Percentiles rank a stretch among this genome's conserved stretches.
Evolutionary conservation across 306 rosid species (phyloP).

Genomic region (Benincasa hispida): DNA sequence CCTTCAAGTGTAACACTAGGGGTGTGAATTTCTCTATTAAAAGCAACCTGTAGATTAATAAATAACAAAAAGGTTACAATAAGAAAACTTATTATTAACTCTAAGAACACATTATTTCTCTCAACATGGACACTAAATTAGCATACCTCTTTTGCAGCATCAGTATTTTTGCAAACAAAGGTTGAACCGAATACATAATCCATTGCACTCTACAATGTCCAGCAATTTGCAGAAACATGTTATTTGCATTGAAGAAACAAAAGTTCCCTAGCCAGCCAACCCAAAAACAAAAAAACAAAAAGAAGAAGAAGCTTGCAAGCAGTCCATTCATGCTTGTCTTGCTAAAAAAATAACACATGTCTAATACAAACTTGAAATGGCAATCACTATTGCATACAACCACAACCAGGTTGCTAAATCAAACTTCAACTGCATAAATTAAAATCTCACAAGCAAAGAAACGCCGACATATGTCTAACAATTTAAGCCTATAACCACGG

Average conservation of each 20-base stretch:
- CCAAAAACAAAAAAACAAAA: too few relatives aligned
- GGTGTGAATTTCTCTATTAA: conserved; percentile 48
- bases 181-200: conserved; percentile 92
- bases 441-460: neutral
- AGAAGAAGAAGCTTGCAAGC: neutral
- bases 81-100: neutral
- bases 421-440: conserved; percentile 9
- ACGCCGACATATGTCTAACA: neutral
- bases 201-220: conserved; percentile 65
- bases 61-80: conserved; percentile 12
- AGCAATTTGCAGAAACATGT: conserved; percentile 6
- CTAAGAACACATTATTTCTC: neutral
- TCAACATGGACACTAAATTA: neutral
- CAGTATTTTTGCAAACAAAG: conserved; percentile 69
- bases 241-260: conserved; percentile 1
- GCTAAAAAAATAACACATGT: neutral
- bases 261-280: conserved; percentile 6
- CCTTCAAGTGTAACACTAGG: conserved; percentile 98
- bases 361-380: neutral
- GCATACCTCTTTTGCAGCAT: conserved; percentile 90
- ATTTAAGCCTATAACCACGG: conserved; percentile 3
- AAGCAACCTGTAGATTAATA: conserved; percentile 59
- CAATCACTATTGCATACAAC: neutral
- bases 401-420: conserved; percentile 1
- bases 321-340: neutral